Evolutionary conservation across 768 basidiomycete genomes (phyloP).

Genomic region (Podaxis rugospora): DNA sequence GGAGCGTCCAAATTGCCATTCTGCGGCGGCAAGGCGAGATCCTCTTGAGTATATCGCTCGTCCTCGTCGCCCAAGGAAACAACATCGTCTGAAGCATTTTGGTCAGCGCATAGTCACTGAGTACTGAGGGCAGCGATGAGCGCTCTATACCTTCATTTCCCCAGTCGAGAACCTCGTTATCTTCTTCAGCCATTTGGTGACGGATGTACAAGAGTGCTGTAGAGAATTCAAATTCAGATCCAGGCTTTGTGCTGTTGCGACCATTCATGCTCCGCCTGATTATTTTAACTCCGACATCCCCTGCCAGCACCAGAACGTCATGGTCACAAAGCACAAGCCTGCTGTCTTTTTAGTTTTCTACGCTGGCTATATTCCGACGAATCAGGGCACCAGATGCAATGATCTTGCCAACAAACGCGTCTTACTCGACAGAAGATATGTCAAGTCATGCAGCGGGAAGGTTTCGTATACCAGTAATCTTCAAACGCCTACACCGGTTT

Average conservation of each 20-base stretch:
- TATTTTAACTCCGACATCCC: constrained; percentile 17
- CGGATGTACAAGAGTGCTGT: constrained; percentile 16
- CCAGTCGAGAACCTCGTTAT: constrained; percentile 72
- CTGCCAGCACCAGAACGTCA: constrained; percentile 2
- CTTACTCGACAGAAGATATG: constrained; percentile 34
- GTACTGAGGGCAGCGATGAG: constrained; percentile 16
- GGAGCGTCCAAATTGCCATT: background rate
- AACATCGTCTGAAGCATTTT: constrained; percentile 50
- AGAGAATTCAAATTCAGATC: constrained; percentile 1
- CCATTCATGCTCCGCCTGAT: constrained; percentile 22
- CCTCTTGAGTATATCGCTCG: constrained; percentile 39
- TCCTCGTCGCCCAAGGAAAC: constrained; percentile 76
- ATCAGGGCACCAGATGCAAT: constrained; percentile 29
- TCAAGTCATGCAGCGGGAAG: constrained; percentile 5
- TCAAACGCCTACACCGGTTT: constrained; percentile 74
- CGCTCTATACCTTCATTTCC: constrained; percentile 41
- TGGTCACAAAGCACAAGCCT: constrained; percentile 2
- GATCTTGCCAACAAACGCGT: constrained; percentile 35
- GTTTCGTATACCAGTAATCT: constrained; percentile 61
- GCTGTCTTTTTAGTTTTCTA: constrained; percentile 13
- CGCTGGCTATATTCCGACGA: constrained; percentile 36
- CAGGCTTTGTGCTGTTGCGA: background rate
- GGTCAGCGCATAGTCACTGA: constrained; percentile 28
- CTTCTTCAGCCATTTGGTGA: constrained; percentile 57
- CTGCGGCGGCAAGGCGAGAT: constrained; percentile 1